phyloP scores from a whole-genome alignment of 2,329 filamentous ascomycete species.

The Nectriaceae sp. region DNA sequence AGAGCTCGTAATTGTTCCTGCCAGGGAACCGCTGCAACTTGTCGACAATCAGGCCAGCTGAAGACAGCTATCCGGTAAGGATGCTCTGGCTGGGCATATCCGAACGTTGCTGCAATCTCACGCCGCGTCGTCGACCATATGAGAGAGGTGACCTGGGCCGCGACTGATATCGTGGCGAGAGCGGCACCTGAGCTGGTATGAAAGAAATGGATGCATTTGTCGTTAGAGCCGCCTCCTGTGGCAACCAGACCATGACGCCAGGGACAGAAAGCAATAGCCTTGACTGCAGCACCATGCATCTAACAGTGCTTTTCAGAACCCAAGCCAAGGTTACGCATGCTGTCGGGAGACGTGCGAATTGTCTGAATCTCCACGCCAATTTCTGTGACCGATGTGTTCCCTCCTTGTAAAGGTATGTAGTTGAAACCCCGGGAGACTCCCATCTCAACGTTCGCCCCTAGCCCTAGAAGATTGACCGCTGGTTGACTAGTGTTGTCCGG shows the following conservation, averaged over 20 bases:
- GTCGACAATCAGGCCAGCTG: slow-evolving; percentile 87
- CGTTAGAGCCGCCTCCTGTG: slow-evolving; percentile 89
- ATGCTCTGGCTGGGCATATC: slow-evolving; percentile 89
- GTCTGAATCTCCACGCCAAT: slow-evolving; percentile 32
- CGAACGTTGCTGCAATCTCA: slow-evolving; percentile 92
- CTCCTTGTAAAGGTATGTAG: neutral
- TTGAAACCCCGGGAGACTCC: neutral
- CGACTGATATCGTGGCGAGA: slow-evolving; percentile 87
- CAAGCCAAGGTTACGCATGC: slow-evolving; percentile 49
- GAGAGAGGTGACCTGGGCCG: slow-evolving; percentile 89
- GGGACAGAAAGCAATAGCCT: slow-evolving; percentile 95
- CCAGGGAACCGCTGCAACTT: slow-evolving; percentile 85
- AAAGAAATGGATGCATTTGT: slow-evolving; percentile 95
- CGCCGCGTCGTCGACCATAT: slow-evolving; percentile 85
- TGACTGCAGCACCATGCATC: slow-evolving; percentile 84
- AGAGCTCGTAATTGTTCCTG: slow-evolving; percentile 76
- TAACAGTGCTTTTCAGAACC: slow-evolving; percentile 71
- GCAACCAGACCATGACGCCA: slow-evolving; percentile 88
- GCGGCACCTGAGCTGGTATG: slow-evolving; percentile 81
- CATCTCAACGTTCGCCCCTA: neutral
- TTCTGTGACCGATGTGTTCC: slow-evolving; percentile 18
- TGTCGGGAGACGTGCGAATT: slow-evolving; percentile 31
- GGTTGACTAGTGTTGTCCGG: slow-evolving; percentile 5
- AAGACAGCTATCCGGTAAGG: slow-evolving; percentile 89
- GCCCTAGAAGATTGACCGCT: neutral